These are phyloP conservation scores for Fagus crenata DNA, from an alignment of 306 rosid genomes.

Conservation along the genomic window DNA sequence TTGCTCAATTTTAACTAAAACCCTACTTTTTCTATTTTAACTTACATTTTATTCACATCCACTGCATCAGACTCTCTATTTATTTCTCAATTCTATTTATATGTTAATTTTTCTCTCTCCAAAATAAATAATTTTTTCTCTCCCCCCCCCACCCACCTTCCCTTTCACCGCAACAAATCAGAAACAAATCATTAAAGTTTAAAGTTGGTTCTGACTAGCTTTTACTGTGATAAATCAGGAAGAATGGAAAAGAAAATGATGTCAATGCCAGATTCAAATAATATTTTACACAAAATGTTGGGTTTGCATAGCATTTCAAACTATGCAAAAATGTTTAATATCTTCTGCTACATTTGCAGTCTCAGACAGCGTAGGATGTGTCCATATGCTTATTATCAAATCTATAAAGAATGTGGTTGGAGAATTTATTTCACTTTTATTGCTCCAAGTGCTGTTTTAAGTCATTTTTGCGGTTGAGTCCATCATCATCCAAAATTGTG, in stretches of 20 bases:
- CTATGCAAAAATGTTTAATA: background rate
- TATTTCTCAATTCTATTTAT: too few species aligned
- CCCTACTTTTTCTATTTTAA: too few species aligned
- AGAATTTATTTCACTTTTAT: background rate
- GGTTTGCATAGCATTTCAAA: too few species aligned
- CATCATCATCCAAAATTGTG: background rate
- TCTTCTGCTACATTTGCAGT: background rate
- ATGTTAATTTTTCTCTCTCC: too few species aligned
- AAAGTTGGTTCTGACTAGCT: background rate
- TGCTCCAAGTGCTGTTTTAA: background rate
- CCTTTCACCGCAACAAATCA: too few species aligned
- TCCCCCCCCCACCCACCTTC: too few species aligned
- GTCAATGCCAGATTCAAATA: background rate
- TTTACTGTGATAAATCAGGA: background rate
- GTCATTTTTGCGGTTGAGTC: background rate
- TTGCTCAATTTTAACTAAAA: too few species aligned
- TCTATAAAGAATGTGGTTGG: background rate
- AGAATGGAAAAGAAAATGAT: background rate
- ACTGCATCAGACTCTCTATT: too few species aligned
- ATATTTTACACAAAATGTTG: background rate
- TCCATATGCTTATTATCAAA: background rate
- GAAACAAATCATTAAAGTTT: too few species aligned
- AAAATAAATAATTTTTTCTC: too few species aligned
- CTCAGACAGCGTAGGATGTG: background rate
- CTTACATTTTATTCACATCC: too few species aligned